Evolutionary conservation across 176 grass and related monocot genomes (phyloP), one percentile per base, ranked within the genome.

Genomic region (Alopecurus myosuroides): DNA sequence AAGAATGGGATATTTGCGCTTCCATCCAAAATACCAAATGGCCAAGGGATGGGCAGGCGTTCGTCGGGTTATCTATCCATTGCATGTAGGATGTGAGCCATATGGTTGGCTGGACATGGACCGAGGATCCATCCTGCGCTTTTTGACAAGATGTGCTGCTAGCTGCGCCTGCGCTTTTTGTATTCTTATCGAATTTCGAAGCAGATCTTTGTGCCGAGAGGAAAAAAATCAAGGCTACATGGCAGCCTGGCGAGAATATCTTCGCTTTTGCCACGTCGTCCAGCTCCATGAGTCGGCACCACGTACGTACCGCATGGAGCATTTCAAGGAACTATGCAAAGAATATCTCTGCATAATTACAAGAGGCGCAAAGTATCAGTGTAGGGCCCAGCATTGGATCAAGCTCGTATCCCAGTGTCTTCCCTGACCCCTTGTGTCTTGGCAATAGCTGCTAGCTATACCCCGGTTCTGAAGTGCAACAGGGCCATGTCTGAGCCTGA

Each of bases 391-490:
- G n/a, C n/a, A n/a, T n/a, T n/a, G n/a, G n/a, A n/a, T n/a, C n/a
- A n/a, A n/a, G n/a, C n/a, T n/a, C n/a, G n/a, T 98, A 98, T 36
- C 97, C 91, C 39, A 98, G 57, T 15, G 97, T 98, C 86, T 98
- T 98, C 48, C 97, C 97, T 74, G 97, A 98, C 8, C 97, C 97
- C n/a, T n/a, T n/a, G n/a, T 37, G 97, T 98, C 86, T 98, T 95
- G 41, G 97, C 93, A 82, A 98, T 92, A 85, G 93, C 89, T 51
- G 94, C 93, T 82, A 95, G 94, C 93, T 82, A 95, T 95, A 76
- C 95, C 93, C 29, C 88, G 84, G 50, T 89, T 94, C 81, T 95
- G 97, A 51, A 95, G 69, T 57, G 97, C 91, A 82, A 98, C 78
- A 49, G 91, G 91, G 84, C 97, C 97, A 98, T 81, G 93, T 95